Base-by-base conservation (phyloP, 2,329 filamentous ascomycete species). In the Myrmaecium sp. region DNA sequence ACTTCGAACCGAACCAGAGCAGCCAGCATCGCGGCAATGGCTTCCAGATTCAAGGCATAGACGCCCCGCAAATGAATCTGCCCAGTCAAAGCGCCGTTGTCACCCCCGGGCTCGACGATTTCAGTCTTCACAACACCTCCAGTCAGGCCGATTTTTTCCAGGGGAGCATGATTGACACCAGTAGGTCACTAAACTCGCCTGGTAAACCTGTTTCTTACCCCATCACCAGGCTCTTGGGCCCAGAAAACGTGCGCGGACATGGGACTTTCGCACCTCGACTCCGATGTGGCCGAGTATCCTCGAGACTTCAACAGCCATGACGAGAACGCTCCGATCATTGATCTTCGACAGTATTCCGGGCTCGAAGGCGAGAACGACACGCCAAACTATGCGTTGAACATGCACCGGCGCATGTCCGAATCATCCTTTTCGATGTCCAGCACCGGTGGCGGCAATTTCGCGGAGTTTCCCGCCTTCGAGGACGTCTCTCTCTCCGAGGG, bases 371-470 rank as follows among this genome's bases (percentile, higher is more conserved):
- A 52, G n/a, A 32, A 33, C 16, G 44, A 36, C 21, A 32, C 42
- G 30, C 33, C 40, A 11, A 38, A 33, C 8, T 51, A 46, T 37
- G 43, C 60, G 28, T 55, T 53, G n/a, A 49, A 63, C 23, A 63
- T 66, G 34, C 58, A 63, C 24, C 63, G 74, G 32, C 65, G 73
- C 33, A 66, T 78, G 58, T 79, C 75, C 12, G 74, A 74, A 25
- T 79, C 75, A 3, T 79, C 75, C 1, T 77, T 78, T 42, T 76
- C 74, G 20, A 65, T 80, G 53, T 80, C 75, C 10, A 78, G 53
- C 34, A 53, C 46, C 14, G 51, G 72, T 12, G 51, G 70, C 13
- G 62, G 61, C 13, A 20, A 26, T 25, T 55, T 76, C 21, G 74
- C 72, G 4, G 74, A 80, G 39, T 68, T 78, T 47, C 63, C 71